Base-by-base conservation (phyloP, 108 stramenopile species). In the Schizochytrium sp. region DNA sequence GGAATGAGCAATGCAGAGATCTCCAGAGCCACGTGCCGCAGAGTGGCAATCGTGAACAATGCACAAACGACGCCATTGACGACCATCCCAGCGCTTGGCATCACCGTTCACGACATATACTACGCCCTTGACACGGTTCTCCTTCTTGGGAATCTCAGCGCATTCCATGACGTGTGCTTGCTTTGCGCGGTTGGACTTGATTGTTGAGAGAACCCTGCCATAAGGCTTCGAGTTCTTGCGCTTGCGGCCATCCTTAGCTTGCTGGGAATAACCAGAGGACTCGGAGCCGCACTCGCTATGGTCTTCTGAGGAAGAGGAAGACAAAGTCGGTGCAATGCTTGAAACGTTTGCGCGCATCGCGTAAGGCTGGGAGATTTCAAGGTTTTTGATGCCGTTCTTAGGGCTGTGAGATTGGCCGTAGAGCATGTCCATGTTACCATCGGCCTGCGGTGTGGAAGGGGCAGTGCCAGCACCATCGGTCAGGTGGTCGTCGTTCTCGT, bases 131-230 rank as follows among this genome's bases (percentile, higher is more conserved):
- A 83, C 76, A 38, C 76, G 47, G 76, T 49, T 17, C 47, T 83
- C 76, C 53, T 83, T 83, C 47, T 83, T 83, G 2, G 76, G 76
- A 1, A 55, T 83, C n/a, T 17, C 45, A 7, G 2, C 53, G 76
- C 76, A 83, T 17, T 55, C 76, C 8, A 47, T 42, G 76, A 83
- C 50, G 50, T 83, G 38, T 47, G 76, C 76, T 40, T 49, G 76
- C 76, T 83, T 83, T 10, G 76, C 76, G 50, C 76, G 47, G 76
- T 83, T 83, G 15, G 76, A 83, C 53, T 83, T 83, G 47, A 83
- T 83, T 47, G 76, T 83, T n/a, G 76, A 83, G 45, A 83, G 13
- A 53, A 83, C 53, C 76, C 55, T 83, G 3, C 53, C 53, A 4
- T 83, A 55, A 10, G 47, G 47, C 76, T 83, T 83, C 17, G 47